Evolutionary conservation across 495 filamentous ascomycete species (phyloP).

Genomic region (Acidiella bohemica): DNA sequence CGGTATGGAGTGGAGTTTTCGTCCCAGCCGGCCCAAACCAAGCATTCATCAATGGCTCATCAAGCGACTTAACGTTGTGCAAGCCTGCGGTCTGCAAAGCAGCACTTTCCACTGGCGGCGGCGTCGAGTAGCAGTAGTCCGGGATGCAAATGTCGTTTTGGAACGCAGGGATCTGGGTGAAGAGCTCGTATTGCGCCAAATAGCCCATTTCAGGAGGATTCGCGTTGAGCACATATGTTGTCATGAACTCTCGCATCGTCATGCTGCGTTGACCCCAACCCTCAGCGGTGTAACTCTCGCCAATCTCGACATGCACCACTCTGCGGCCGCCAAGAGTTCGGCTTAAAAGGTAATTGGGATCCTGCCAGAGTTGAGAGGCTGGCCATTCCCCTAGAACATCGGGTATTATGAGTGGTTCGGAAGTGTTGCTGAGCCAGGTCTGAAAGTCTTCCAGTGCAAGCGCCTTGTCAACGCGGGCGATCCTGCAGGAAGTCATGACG

Average conservation of each 20-base stretch:
- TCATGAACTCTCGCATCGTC: conserved; percentile 56
- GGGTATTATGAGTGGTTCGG: conserved; percentile 58
- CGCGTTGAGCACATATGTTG: conserved; percentile 32
- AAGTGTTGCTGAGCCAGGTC: conserved; percentile 38
- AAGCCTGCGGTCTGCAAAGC: conserved; percentile 26
- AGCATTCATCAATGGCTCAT: conserved; percentile 45
- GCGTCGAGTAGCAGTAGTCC: conserved; percentile 59
- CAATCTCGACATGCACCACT: conserved; percentile 81
- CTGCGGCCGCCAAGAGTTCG: conserved; percentile 64
- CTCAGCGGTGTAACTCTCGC: conserved; percentile 72
- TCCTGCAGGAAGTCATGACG: conserved; percentile 4
- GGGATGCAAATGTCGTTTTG: conserved; percentile 65
- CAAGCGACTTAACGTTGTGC: conserved; percentile 12
- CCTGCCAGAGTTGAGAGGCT: conserved; percentile 49
- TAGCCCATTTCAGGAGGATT: conserved; percentile 35
- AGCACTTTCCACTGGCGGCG: conserved; percentile 16
- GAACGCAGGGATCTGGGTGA: conserved; percentile 68
- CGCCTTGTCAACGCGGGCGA: conserved; percentile 3
- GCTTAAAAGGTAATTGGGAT: conserved; percentile 57
- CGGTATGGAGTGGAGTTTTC: conserved; percentile 83
- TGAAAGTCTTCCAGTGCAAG: conserved; percentile 48
- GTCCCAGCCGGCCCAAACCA: conserved; percentile 87
- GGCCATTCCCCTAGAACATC: conserved; percentile 60
- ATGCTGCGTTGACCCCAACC: conserved; percentile 80
- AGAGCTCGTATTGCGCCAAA: conserved; percentile 80